phyloP scores from a whole-genome alignment of 2,329 filamentous ascomycete species.

The Clonostachys sp. region DNA sequence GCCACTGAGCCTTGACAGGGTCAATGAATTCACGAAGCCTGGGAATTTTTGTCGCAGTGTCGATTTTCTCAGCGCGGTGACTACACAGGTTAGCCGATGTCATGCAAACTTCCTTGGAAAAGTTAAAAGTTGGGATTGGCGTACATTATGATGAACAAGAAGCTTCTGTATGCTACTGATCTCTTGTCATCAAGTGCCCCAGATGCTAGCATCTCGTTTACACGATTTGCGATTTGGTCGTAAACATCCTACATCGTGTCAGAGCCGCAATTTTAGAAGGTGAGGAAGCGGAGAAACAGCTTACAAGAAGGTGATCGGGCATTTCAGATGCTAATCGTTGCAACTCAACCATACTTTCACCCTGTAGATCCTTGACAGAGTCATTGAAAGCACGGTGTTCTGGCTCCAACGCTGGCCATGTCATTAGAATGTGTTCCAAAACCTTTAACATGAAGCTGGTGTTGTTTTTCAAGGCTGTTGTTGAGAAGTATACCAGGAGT shows the following conservation, averaged over 20 bases:
- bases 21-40: slow-evolving; percentile 74
- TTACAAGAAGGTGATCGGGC: slow-evolving; percentile 79
- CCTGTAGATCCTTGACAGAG: slow-evolving; percentile 83
- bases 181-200: slow-evolving; percentile 76
- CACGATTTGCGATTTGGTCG: slow-evolving; percentile 76
- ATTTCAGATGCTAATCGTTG: slow-evolving; percentile 87
- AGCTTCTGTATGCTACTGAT: slow-evolving; percentile 80
- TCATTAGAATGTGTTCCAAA: slow-evolving; percentile 85
- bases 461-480: slow-evolving; percentile 72
- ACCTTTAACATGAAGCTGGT: slow-evolving; percentile 82
- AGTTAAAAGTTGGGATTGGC: slow-evolving; percentile 10
- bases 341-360: slow-evolving; percentile 79
- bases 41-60: slow-evolving; percentile 63
- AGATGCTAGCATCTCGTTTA: slow-evolving; percentile 73
- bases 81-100: slow-evolving; percentile 27
- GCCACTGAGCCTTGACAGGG: slow-evolving; percentile 81
- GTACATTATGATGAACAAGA: slow-evolving; percentile 88
- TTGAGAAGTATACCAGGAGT: slow-evolving; percentile 79
- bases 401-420: slow-evolving; percentile 69
- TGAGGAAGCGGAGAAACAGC: slow-evolving; percentile 9
- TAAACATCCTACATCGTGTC: slow-evolving; percentile 62
- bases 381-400: slow-evolving; percentile 75
- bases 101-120: background rate
- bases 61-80: slow-evolving; percentile 75
- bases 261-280: background rate